Evolutionary conservation across 75 land plant genomes (phyloP), one percentile per base, ranked within the genome.

Genomic region (Gnetum montanum): DNA sequence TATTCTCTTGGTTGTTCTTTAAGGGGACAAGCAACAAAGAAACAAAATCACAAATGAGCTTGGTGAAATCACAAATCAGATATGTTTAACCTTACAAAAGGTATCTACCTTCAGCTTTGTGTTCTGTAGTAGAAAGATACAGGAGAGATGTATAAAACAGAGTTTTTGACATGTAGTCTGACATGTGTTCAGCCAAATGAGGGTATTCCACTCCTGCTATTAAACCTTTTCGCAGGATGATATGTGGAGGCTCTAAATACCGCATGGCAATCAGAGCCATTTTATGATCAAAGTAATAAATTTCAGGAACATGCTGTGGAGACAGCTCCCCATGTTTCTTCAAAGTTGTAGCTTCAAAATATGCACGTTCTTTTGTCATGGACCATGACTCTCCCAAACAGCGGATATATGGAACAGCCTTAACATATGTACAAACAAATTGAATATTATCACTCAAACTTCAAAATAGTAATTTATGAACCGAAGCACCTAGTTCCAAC

Each of bases 241-340:
- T 93, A 43, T 93, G 98, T 3, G 98, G 94, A n/a, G 98, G 94
- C 75, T 84, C 83, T 67, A 84, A 62, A 43, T 93, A 93, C 1
- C 71, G 79, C 98, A 87, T 84, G 1, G 70, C 77, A 64, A 82
- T 84, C 51, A 82, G 24, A 20, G 82, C 80, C 94, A 88, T 84
- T 0, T 60, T 43, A 31, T 75, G 79, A 60, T 93, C 98, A 61
- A 88, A 88, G 65, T 93, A 81, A 62, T 88, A 93, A 31, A 93
- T 84, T 67, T 82, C 78, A 25, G 98, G 94, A 30, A 80, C 94
- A 76, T 84, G 86, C 13, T 68, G 55, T 18, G 86, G 80, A 19
- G 77, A 85, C 59, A 80, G 60, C 11, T 63, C 64, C 19, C 84
- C 82, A 34, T 79, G 84, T 60, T 80, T 73, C 56, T 71, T 76